Conservation (phyloP, 352 stramenopile species). For the Hyaloperonospora brassicae region DNA sequence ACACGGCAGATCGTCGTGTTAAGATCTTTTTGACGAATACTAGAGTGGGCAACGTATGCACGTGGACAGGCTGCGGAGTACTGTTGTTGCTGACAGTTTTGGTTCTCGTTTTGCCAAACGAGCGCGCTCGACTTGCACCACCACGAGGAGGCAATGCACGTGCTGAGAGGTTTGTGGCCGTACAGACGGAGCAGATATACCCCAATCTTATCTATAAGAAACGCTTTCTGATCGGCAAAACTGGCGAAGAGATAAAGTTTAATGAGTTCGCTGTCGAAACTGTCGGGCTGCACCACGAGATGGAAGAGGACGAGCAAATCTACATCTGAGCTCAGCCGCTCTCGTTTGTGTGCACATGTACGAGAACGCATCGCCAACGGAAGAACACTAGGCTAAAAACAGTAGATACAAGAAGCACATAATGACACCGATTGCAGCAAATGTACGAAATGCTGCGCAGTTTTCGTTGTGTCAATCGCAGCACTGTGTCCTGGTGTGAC, state of each 20-base stretch:
- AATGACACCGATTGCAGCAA: too few relatives aligned
- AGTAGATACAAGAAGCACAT: too few relatives aligned
- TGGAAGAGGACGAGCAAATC: slow-evolving; percentile 65
- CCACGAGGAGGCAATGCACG: slow-evolving; percentile 45
- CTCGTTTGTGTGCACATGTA: too few relatives aligned
- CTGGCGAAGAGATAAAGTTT: slow-evolving; percentile 63
- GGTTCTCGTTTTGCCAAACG: slow-evolving; percentile 43
- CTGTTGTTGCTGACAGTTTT: slow-evolving; percentile 41
- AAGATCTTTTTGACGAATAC: slow-evolving; percentile 56
- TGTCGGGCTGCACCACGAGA: slow-evolving; percentile 49
- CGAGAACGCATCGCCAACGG: too few relatives aligned
- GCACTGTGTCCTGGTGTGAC: too few relatives aligned
- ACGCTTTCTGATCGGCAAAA: slow-evolving; percentile 62
- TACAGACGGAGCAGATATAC: slow-evolving; percentile 66
- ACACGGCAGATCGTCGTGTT: slow-evolving; percentile 18
- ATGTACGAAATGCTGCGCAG: too few relatives aligned
- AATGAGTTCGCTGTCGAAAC: slow-evolving; percentile 61
- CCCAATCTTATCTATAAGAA: slow-evolving; percentile 77
- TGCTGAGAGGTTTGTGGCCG: slow-evolving; percentile 54
- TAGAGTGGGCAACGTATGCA: slow-evolving; percentile 38
- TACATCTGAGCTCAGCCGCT: slow-evolving; percentile 28
- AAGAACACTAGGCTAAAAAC: too few relatives aligned
- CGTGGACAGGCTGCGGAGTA: slow-evolving; percentile 38
- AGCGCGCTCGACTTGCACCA: slow-evolving; percentile 39
- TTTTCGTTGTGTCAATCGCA: too few relatives aligned